Base-by-base conservation (phyloP, 441 rosid species). In the Pelargonium myrrhifolium region DNA sequence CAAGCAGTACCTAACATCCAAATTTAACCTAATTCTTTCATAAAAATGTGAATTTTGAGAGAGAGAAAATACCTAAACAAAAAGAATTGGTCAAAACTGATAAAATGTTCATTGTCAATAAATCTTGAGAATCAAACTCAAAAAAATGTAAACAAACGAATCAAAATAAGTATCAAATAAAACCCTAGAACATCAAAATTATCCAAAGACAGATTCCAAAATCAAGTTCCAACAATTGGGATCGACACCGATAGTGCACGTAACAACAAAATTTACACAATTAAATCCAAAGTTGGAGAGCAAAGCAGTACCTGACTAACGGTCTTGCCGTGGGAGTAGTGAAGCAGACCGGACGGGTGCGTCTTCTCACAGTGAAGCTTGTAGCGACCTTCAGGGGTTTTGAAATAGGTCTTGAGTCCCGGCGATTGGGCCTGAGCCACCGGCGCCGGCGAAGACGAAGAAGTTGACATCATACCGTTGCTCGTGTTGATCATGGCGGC, bases 341-440 rank as follows among this genome's bases (percentile, higher is more conserved):
- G 97, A 78, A 92, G 96, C 60, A 92, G 88, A 60, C 96, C 90
- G 53, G 99, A 86, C 45, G 98, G 96, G 68, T 92, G 90, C 6
- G 98, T 88, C 77, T 95, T 95, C 80, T 92, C 99, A 66, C 84
- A 87, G 77, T 87, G 96, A 70, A 95, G 98, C 85, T 95, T 92
- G 68, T 95, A 95, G 62, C 93, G 87, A 9, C 99, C 99, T 69
- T 95, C 96, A 0, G 95, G 98, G 58, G 99, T 88, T 81, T 94
- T 94, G 78, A 92, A 92, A 79, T 92, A 90, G 68, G 97, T 94
- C 84, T 94, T 94, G 70, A 94, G 81, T 6, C 98, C 99, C 47
- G 95, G 93, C 18, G 93, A 78, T 71, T 88, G 97, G 63, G 90
- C 76, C 86, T 82, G 84, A n/a, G 56, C 70, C 65, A 83, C 74